Evolutionary conservation across 1,284 basidiomycete species (phyloP).

Genomic region (Cutaneotrichosporon sp.): DNA sequence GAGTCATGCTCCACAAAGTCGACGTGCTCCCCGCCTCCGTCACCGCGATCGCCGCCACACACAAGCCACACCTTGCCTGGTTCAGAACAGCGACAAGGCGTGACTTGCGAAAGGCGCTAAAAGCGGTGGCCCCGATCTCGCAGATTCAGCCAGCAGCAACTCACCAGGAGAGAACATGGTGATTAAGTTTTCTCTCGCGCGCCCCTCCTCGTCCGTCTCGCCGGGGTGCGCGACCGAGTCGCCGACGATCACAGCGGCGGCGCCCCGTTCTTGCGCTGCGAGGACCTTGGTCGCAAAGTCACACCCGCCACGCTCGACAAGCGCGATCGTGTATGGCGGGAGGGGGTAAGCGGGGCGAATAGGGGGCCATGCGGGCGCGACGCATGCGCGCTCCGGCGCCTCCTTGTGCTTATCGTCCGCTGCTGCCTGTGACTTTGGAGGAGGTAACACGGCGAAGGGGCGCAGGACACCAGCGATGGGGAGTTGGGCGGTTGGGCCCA

Average conservation of each 20-base stretch:
- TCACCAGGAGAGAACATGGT: constrained; percentile 82
- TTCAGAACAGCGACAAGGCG: background rate
- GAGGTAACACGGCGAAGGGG: constrained; percentile 31
- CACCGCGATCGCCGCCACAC: no score
- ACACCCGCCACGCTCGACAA: constrained; percentile 81
- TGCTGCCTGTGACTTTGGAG: constrained; percentile 3
- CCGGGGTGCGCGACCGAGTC: constrained; percentile 56
- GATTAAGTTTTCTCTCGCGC: constrained; percentile 73
- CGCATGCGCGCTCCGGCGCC: constrained; percentile 28
- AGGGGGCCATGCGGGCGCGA: constrained; percentile 31
- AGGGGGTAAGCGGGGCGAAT: constrained; percentile 24
- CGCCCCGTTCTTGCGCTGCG: constrained; percentile 79
- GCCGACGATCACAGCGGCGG: constrained; percentile 82
- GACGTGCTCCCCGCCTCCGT: no score
- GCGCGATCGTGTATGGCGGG: constrained; percentile 61
- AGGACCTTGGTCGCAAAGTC: constrained; percentile 83
- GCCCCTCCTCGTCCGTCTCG: constrained; percentile 60
- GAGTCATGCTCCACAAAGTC: no score
- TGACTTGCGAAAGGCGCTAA: no score
- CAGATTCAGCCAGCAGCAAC: no score
- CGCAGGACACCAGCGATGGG: constrained; percentile 41
- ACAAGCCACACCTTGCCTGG: no score
- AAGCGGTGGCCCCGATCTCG: background rate
- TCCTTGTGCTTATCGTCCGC: background rate
- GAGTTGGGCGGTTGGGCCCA: constrained; percentile 28